These are phyloP conservation scores for Dactylonectria macrodidyma DNA, from an alignment of 2,329 filamentous ascomycete genomes.

Conservation along the genomic window DNA sequence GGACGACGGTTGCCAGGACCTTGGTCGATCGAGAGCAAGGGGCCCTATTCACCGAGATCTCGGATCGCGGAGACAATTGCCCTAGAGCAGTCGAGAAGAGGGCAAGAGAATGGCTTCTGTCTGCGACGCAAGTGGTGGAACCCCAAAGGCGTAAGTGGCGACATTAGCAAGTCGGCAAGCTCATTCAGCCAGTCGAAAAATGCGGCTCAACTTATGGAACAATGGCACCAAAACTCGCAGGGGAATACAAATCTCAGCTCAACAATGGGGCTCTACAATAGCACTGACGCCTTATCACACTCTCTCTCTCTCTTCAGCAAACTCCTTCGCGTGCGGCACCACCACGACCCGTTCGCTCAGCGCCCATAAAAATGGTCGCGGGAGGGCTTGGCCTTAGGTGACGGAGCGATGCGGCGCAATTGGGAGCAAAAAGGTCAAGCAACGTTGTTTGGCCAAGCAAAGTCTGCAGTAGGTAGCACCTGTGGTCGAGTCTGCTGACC, in stretches of 20 bases:
- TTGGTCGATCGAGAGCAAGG: background rate
- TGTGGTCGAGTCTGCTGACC: constrained; percentile 21
- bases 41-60: background rate
- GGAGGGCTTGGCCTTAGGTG: background rate
- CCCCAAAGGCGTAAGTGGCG: background rate
- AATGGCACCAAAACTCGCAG: background rate
- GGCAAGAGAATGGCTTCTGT: background rate
- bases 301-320: background rate
- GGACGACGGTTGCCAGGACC: background rate
- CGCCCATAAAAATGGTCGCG: background rate
- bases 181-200: background rate
- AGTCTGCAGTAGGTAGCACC: constrained; percentile 7
- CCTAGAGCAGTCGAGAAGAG: background rate
- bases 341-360: background rate
- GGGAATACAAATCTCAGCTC: background rate
- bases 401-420: background rate
- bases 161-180: background rate
- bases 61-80: constrained; percentile 7
- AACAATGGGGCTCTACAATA: background rate
- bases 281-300: too few species aligned
- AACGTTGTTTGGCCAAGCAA: background rate
- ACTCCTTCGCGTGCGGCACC: background rate
- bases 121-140: constrained; percentile 1
- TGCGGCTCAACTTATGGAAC: background rate
- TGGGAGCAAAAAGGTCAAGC: too few species aligned